phyloP scores from a whole-genome alignment of 2,329 filamentous ascomycete genomes.

The Xylaria sp. region DNA sequence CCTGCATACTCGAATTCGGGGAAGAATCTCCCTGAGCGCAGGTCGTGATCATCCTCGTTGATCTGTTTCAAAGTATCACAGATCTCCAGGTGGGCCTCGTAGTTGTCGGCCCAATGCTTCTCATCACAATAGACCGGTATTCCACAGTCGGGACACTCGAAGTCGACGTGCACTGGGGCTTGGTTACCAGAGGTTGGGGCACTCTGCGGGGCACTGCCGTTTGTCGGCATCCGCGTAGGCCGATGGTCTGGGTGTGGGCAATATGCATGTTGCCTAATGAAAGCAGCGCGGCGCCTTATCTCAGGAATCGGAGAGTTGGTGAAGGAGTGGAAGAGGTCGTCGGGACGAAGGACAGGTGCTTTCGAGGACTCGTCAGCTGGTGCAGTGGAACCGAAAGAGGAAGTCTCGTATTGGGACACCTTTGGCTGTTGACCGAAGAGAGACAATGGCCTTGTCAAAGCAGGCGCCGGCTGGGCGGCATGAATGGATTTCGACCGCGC shows the following conservation, averaged over 20 bases:
- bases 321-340: slow-evolving; percentile 93
- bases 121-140: slow-evolving; percentile 92
- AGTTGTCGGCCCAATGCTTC: slow-evolving; percentile 94
- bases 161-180: slow-evolving; percentile 81
- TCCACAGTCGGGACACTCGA: slow-evolving; percentile 96
- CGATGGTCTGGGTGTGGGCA: slow-evolving; percentile 90
- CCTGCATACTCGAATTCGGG: slow-evolving; percentile 92
- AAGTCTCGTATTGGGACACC: slow-evolving; percentile 19
- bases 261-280: slow-evolving; percentile 90
- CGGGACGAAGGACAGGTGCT: slow-evolving; percentile 57
- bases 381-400: slow-evolving; percentile 18
- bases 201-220: slow-evolving; percentile 64
- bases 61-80: slow-evolving; percentile 91
- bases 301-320: slow-evolving; percentile 85
- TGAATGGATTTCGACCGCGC: slow-evolving; percentile 12
- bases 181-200: slow-evolving; percentile 58
- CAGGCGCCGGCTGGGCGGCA: neutral
- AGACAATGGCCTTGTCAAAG: slow-evolving; percentile 30
- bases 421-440: slow-evolving; percentile 33
- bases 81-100: slow-evolving; percentile 87
- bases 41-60: slow-evolving; percentile 97
- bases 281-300: slow-evolving; percentile 84
- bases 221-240: slow-evolving; percentile 69
- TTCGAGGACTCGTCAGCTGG: slow-evolving; percentile 19
- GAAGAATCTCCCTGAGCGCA: slow-evolving; percentile 88